A percentile compares a stretch with the other conserved stretches of the same genome.
phyloP scores from a whole-genome alignment of 2,329 filamentous ascomycete genomes.

The Ceratocystis eucalypticola region DNA sequence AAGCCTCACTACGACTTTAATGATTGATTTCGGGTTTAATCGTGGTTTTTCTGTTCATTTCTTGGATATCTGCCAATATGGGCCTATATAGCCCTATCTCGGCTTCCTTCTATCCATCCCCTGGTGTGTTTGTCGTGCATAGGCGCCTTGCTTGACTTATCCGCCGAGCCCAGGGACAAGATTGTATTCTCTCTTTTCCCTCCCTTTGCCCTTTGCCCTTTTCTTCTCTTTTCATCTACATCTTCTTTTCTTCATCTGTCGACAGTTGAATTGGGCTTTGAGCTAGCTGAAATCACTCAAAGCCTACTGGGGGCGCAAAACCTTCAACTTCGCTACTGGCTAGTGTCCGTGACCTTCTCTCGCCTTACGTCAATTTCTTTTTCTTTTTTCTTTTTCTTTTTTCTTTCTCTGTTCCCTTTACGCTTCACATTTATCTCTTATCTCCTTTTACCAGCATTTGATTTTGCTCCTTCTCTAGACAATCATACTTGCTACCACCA shows the following conservation, averaged over 20 bases:
- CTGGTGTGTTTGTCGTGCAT: background rate
- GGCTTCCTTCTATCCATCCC: background rate
- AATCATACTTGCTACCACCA: background rate
- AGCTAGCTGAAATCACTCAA: background rate
- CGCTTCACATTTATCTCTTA: background rate
- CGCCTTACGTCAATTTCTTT: background rate
- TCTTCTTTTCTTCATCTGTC: background rate
- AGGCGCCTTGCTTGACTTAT: background rate
- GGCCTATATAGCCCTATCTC: too few relatives aligned
- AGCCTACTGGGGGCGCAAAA: background rate
- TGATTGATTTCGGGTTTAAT: too few relatives aligned
- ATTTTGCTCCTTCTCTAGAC: background rate
- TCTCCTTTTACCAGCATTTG: background rate
- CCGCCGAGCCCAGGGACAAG: background rate
- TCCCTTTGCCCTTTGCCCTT: background rate
- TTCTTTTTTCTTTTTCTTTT: background rate
- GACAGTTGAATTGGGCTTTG: background rate
- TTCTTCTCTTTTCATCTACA: background rate
- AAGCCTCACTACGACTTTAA: too few relatives aligned
- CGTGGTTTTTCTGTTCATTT: background rate
- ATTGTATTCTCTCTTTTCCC: background rate
- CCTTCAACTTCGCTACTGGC: background rate
- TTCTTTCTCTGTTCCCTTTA: background rate
- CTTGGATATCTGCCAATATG: too few relatives aligned
- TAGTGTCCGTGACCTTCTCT: background rate